Percentiles rank a stretch among this genome's conserved stretches.
Conservation (phyloP, 768 basidiomycete species). For the Butyriboletus loyo region DNA sequence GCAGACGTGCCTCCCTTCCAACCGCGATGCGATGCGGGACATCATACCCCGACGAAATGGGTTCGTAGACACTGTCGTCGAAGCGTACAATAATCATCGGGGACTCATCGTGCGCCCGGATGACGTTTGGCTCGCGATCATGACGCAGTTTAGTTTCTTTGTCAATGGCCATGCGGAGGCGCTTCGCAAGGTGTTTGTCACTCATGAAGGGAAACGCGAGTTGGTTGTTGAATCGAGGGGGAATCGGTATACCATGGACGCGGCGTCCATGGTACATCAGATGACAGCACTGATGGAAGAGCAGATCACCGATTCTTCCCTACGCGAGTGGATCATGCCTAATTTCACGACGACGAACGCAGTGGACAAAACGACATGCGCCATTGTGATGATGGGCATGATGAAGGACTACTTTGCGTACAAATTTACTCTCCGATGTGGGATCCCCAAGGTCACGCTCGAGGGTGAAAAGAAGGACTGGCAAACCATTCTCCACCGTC, state of each 20-base stretch:
- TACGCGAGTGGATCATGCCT: conserved; percentile 42
- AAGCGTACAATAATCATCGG: conserved; percentile 35
- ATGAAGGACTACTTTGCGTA: conserved; percentile 42
- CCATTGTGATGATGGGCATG: conserved; percentile 42
- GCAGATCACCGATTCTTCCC: conserved; percentile 20
- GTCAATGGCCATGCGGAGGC: conserved; percentile 37
- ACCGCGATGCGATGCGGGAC: conserved; percentile 22
- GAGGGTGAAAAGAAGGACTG: conserved; percentile 42
- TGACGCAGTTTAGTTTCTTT: conserved; percentile 39
- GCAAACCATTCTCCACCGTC: conserved; percentile 31
- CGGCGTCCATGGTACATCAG: conserved; percentile 25
- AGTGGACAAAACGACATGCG: conserved; percentile 36
- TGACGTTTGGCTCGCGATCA: conserved; percentile 42
- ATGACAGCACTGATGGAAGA: conserved; percentile 23
- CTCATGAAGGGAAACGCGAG: conserved; percentile 23
- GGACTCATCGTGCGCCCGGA: conserved; percentile 45
- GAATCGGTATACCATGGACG: conserved; percentile 29
- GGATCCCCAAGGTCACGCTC: conserved; percentile 45
- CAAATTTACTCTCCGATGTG: conserved; percentile 31
- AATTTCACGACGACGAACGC: conserved; percentile 43
- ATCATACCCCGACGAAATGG: conserved; percentile 33
- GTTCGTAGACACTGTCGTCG: conserved; percentile 35
- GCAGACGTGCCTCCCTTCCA: conserved; percentile 26
- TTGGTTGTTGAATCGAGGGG: conserved; percentile 24
- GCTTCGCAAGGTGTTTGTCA: conserved; percentile 32